Evolutionary conservation across 1,139 yeast genomes (phyloP), one percentile per base, ranked within the genome.

Genomic region (Geotrichum candidum): DNA sequence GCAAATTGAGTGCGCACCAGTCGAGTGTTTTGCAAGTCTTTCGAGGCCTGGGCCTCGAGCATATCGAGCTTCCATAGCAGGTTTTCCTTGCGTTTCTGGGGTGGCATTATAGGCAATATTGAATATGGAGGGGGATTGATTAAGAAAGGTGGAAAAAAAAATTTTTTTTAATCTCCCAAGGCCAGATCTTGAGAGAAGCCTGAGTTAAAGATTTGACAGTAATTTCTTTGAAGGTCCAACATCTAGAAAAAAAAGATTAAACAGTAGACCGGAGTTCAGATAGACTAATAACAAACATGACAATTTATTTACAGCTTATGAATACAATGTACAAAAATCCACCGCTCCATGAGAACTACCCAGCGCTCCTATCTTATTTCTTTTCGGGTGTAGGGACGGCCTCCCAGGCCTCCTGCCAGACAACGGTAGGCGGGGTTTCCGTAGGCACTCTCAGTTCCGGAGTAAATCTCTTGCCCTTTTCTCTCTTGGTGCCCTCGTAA

Each of bases 401-500:
- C 69, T 78, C 68, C 81, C 81, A 89, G 67, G 86, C 84, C 70
- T 84, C 83, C 63, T 86, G 84, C 97, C 98, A 92, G 35, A 90
- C 81, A 65, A 83, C 81, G 70, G 84, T 85, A 51, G 98, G 88
- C n/a, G 99, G 99, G 65, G 80, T 90, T 62, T 91, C 96, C 0
- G 96, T 88, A 45, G 99, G 98, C 4, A 89, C 84, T 72, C 96
- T 83, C 77, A 90, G 74, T 70, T 92, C 97, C 2, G 73, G 72
- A 25, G 73, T 67, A 63, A 75, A 75, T 54, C 77, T 67, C 62
- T 81, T 82, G 63, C 80, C 79, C 52, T 72, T 71, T 65, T 84
- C 82, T 60, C 77, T 74, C 70, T 80, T 81, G 50, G 87, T 86
- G 51, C 80, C 80, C 64, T 80, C 81, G 66, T 74, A 84, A 64